Base-by-base conservation (phyloP, 441 rosid species). In the Erodium trifolium region DNA sequence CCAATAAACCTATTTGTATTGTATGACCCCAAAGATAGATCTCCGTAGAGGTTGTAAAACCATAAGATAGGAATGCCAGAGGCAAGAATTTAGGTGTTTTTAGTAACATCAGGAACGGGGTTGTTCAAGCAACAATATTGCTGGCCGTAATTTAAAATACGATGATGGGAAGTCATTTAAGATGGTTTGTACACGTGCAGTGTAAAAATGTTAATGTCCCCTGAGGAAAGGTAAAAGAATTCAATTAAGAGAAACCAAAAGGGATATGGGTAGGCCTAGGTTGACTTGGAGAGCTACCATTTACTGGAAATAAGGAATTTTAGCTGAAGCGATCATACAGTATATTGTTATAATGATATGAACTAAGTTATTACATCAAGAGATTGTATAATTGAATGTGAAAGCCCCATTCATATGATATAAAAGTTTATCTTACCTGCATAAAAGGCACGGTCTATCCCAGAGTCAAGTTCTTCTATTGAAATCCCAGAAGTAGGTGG, bases 391-490 rank as follows among this genome's bases (percentile, higher is more conserved):
- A 5, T 37, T 37, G 8, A 37, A 37, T 37, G 41, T 37, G 41
- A 37, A 37, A 37, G 41, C 41, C 9, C 41, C 41, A 37, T 4
- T 37, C 41, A 37, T 37, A 37, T 37, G 8, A 37, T 37, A 37
- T 37, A 37, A 37, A 37, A 37, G 41, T 37, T 37, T 37, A 37
- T 5, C 76, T 76, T 76, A 41, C 81, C 84, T 67, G 81, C 43
- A 73, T 68, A 69, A 76, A 53, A 67, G 63, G 79, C 69, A 67
- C 63, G 78, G 76, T 68, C 80, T 71, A 79, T 78, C 72, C 87
- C 93, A 79, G 97, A 90, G 85, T 88, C 90, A 68, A 79, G 83
- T 74, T 92, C 99, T 76, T 90, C 95, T 41, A 85, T 72, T 57
- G 78, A 51, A 78, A 62, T 68, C 81, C 75, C 72, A 45, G 93